phyloP scores from a whole-genome alignment of 1,284 basidiomycete genomes.

The Apiotrichum veenhuisii region DNA sequence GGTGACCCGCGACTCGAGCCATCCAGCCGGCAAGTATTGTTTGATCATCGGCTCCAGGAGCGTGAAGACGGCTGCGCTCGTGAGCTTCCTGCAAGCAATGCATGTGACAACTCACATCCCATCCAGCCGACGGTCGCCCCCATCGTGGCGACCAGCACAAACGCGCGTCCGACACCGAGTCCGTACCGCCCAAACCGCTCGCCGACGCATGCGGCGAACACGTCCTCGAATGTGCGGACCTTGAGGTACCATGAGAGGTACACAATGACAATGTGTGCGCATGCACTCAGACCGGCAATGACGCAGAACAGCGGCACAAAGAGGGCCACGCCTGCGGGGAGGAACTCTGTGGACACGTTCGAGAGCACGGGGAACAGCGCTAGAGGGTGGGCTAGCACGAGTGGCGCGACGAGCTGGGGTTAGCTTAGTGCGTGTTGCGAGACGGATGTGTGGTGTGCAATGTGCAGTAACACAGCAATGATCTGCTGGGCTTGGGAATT shows the following conservation, averaged over 20 bases:
- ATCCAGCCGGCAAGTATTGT: conserved; percentile 26
- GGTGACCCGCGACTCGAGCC: conserved; percentile 32
- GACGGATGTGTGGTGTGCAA: too few species aligned
- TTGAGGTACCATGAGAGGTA: conserved; percentile 51
- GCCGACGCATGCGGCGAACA: conserved; percentile 36
- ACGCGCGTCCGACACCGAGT: conserved; percentile 34
- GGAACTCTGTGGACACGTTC: conserved; percentile 43
- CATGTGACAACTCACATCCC: conserved; percentile 28
- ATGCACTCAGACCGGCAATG: conserved; percentile 38
- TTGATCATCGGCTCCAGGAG: conserved; percentile 37
- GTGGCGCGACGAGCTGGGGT: conserved; percentile 44
- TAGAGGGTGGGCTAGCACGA: conserved; percentile 47
- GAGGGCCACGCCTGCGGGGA: conserved; percentile 48
- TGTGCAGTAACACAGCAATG: too few species aligned
- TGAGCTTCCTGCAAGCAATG: background rate
- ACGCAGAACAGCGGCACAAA: conserved; percentile 46
- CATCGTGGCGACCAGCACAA: conserved; percentile 35
- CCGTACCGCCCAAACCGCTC: conserved; percentile 38
- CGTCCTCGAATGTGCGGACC: conserved; percentile 47
- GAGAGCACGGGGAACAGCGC: conserved; percentile 45
- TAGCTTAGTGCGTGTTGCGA: too few species aligned
- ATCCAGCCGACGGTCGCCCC: conserved; percentile 43
- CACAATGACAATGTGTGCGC: conserved; percentile 49
- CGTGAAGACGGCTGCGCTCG: conserved; percentile 33
- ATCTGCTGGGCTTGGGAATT: too few species aligned